These are phyloP conservation scores for Russula abietina DNA, from an alignment of 768 basidiomycete genomes.

Conservation along the genomic window DNA sequence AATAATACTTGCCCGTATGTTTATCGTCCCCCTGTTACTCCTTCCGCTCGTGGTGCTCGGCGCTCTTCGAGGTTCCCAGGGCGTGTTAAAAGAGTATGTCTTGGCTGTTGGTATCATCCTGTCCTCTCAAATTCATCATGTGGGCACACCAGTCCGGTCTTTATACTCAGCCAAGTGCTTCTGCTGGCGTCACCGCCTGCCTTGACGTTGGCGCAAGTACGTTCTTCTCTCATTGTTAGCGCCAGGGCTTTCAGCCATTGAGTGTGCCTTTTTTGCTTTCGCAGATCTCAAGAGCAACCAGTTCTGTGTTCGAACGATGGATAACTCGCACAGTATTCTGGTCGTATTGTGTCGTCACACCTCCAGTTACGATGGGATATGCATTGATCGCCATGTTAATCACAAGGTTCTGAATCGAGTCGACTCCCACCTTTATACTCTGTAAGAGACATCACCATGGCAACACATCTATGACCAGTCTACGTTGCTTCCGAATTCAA, in stretches of 20 bases:
- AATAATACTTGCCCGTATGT: slow-evolving; percentile 76
- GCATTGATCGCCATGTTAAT: slow-evolving; percentile 69
- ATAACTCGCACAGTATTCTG: slow-evolving; percentile 90
- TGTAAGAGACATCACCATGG: neutral
- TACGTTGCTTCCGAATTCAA: neutral
- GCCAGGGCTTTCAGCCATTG: slow-evolving; percentile 26
- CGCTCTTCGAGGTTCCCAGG: slow-evolving; percentile 50
- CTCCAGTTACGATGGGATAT: slow-evolving; percentile 70
- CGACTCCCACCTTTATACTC: neutral
- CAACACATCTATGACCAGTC: neutral
- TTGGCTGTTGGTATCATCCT: slow-evolving; percentile 3
- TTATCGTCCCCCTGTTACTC: slow-evolving; percentile 71
- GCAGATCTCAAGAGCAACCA: slow-evolving; percentile 77
- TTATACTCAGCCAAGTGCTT: slow-evolving; percentile 78
- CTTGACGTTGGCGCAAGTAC: slow-evolving; percentile 54
- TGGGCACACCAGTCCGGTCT: slow-evolving; percentile 57
- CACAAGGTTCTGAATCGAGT: slow-evolving; percentile 39
- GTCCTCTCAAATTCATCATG: slow-evolving; percentile 1
- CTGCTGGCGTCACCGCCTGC: slow-evolving; percentile 81
- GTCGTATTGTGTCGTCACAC: slow-evolving; percentile 85
- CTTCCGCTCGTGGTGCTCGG: slow-evolving; percentile 69
- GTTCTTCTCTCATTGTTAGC: neutral
- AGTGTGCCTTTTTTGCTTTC: neutral
- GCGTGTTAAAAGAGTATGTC: slow-evolving; percentile 71
- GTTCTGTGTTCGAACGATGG: slow-evolving; percentile 85